Evolutionary conservation across 2,329 filamentous ascomycete species (phyloP).

Genomic region (Aspergillus sclerotialis): DNA sequence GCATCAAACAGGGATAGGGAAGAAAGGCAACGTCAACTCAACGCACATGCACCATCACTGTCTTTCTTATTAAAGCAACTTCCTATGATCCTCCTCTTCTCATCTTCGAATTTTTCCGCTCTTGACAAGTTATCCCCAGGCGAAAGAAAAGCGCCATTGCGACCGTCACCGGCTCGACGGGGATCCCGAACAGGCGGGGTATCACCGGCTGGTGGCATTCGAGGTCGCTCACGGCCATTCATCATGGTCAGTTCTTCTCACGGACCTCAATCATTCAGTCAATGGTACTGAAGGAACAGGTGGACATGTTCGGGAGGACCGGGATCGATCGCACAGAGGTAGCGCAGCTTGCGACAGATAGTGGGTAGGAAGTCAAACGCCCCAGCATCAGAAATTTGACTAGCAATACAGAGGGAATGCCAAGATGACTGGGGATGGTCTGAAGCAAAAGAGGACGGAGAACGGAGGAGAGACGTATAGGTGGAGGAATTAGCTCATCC

Average conservation of each 20-base stretch:
- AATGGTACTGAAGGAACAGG: slow-evolving; percentile 18
- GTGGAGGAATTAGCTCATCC: slow-evolving; percentile 21
- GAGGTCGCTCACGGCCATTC: slow-evolving; percentile 30
- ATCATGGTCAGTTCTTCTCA: slow-evolving; percentile 20
- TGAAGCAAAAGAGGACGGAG: slow-evolving; percentile 3
- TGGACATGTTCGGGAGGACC: slow-evolving; percentile 24
- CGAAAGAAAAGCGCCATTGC: slow-evolving; percentile 20
- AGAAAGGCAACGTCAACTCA: too few species aligned
- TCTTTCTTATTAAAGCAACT: slow-evolving; percentile 92
- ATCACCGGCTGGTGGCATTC: slow-evolving; percentile 23
- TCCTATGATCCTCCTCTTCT: slow-evolving; percentile 89
- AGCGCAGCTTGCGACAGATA: slow-evolving; percentile 5
- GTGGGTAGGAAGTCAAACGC: slow-evolving; percentile 2
- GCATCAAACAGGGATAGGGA: too few species aligned
- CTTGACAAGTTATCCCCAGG: slow-evolving; percentile 30
- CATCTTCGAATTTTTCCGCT: slow-evolving; percentile 91
- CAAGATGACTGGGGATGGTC: neutral
- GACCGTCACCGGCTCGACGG: slow-evolving; percentile 26
- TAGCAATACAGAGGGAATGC: neutral
- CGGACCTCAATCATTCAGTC: slow-evolving; percentile 20
- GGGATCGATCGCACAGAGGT: slow-evolving; percentile 10
- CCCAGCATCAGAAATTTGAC: slow-evolving; percentile 5
- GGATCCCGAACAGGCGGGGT: slow-evolving; percentile 22
- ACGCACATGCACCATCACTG: slow-evolving; percentile 74
- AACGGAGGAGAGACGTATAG: slow-evolving; percentile 7